A percentile compares a stretch with the other conserved stretches of the same genome.
These are phyloP conservation scores for Hypomyces rosellus DNA, from an alignment of 2,329 filamentous ascomycete genomes.

Conservation along the genomic window DNA sequence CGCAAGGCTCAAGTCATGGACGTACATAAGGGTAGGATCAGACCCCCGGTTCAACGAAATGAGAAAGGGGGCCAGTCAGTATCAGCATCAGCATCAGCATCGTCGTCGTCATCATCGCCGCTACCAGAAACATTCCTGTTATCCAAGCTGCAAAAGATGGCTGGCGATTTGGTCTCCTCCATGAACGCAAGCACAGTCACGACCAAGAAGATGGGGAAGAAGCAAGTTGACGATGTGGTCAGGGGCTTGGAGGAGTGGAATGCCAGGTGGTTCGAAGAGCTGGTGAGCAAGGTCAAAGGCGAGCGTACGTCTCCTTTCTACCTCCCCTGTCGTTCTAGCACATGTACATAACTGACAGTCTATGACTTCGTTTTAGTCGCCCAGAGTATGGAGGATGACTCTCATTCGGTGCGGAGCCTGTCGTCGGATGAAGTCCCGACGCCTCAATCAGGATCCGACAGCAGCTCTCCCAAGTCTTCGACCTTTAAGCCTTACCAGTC, in stretches of 20 bases:
- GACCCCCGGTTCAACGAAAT: neutral
- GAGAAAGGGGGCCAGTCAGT: neutral
- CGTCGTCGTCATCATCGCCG: neutral
- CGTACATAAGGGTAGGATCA: too few relatives aligned
- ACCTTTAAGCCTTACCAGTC: constrained; percentile 14
- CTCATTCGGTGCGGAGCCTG: neutral
- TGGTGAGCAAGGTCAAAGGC: constrained; percentile 11
- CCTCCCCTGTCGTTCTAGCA: too few relatives aligned
- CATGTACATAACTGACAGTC: neutral
- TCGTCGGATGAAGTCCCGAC: neutral
- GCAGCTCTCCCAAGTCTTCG: constrained; percentile 1
- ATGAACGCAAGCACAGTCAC: too few relatives aligned
- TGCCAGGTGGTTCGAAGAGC: constrained; percentile 9
- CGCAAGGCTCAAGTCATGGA: too few relatives aligned
- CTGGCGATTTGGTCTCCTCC: neutral
- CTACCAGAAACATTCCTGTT: neutral
- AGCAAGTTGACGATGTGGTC: constrained; percentile 15
- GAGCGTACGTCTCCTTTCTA: constrained; percentile 4
- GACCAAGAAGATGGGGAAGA: constrained; percentile 7
- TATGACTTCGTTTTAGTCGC: neutral
- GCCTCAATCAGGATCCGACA: neutral
- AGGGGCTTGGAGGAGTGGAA: constrained; percentile 11
- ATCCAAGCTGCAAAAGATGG: neutral
- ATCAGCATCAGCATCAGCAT: neutral
- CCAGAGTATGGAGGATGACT: neutral